phyloP scores from a whole-genome alignment of 1,284 basidiomycete genomes.

The Rhodotorula sp. region DNA sequence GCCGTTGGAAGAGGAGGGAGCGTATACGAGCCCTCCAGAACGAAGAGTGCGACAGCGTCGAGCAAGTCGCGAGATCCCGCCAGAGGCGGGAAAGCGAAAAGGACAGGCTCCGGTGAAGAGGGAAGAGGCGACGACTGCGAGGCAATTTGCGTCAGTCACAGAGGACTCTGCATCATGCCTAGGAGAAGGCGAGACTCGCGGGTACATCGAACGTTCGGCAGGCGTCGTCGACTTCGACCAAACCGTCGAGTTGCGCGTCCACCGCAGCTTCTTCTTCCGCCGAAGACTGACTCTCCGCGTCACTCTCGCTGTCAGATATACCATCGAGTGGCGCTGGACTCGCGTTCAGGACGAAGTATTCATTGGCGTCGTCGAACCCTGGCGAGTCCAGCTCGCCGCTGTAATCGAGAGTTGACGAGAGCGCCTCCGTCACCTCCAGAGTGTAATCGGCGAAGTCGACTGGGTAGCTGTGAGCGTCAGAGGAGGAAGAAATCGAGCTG shows the following conservation, averaged over 20 bases:
- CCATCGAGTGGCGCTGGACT: slow-evolving; percentile 5
- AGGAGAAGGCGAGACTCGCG: not conserved
- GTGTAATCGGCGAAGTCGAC: slow-evolving; percentile 3
- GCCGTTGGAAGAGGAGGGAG: not conserved
- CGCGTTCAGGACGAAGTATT: slow-evolving; percentile 2
- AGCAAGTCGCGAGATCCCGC: slow-evolving; percentile 63
- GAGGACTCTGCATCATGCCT: not conserved
- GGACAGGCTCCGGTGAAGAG: slow-evolving; percentile 56
- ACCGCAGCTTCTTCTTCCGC: not conserved
- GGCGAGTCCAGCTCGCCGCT: slow-evolving; percentile 1
- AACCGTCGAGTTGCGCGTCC: not conserved
- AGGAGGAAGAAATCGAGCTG: not conserved
- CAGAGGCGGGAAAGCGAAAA: slow-evolving; percentile 67
- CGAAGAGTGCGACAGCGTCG: slow-evolving; percentile 13
- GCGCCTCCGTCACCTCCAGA: slow-evolving; percentile 9
- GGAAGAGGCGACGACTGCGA: too few relatives aligned
- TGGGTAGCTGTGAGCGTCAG: not conserved
- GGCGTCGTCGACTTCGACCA: not conserved
- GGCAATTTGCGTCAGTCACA: not conserved
- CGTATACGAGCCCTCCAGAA: slow-evolving; percentile 57
- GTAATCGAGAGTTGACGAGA: not conserved
- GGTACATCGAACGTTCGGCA: slow-evolving; percentile 21
- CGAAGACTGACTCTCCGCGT: not conserved
- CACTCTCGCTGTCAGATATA: slow-evolving; percentile 1
- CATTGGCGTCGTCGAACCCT: too few relatives aligned